These are phyloP conservation scores for Leucosporidium scottii DNA, from an alignment of 768 basidiomycete genomes.

Conservation along the genomic window DNA sequence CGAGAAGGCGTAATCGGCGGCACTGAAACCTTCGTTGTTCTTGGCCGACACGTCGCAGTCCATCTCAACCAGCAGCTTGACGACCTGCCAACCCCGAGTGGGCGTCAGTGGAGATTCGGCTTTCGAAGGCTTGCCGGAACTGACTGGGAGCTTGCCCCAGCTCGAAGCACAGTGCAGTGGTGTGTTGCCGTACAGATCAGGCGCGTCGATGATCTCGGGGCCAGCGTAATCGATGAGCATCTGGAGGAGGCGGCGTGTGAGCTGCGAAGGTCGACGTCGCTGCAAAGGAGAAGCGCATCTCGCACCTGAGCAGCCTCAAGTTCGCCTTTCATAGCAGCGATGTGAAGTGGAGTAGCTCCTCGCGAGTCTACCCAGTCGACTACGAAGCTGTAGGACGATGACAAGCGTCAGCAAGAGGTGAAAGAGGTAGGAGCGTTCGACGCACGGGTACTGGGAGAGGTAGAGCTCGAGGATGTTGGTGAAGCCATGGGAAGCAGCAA, in stretches of 20 bases:
- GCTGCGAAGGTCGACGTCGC: no score
- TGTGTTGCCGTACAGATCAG: constrained; percentile 34
- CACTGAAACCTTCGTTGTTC: constrained; percentile 36
- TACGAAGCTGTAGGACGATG: constrained; percentile 20
- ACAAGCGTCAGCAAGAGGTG: background rate
- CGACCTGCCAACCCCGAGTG: constrained; percentile 5
- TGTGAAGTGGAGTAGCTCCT: constrained; percentile 32
- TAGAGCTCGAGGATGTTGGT: constrained; percentile 11
- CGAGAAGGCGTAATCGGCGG: constrained; percentile 32
- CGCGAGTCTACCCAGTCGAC: constrained; percentile 33
- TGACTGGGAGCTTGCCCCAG: constrained; percentile 6
- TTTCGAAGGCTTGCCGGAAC: background rate
- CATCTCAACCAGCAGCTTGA: constrained; percentile 31
- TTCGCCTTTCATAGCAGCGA: constrained; percentile 34
- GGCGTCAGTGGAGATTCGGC: background rate
- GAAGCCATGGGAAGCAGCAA: constrained; percentile 25
- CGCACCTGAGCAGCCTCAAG: constrained; percentile 23
- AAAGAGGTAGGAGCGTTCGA: background rate
- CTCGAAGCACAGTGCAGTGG: constrained; percentile 34
- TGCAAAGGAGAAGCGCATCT: background rate
- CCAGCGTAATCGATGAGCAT: constrained; percentile 33
- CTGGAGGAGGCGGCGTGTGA: constrained; percentile 1
- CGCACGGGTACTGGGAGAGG: constrained; percentile 18
- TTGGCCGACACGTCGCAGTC: constrained; percentile 25
- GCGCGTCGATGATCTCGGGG: constrained; percentile 32